These are phyloP conservation scores for Sparassis latifolia DNA, from an alignment of 1,284 basidiomycete species.

Conservation along the genomic window DNA sequence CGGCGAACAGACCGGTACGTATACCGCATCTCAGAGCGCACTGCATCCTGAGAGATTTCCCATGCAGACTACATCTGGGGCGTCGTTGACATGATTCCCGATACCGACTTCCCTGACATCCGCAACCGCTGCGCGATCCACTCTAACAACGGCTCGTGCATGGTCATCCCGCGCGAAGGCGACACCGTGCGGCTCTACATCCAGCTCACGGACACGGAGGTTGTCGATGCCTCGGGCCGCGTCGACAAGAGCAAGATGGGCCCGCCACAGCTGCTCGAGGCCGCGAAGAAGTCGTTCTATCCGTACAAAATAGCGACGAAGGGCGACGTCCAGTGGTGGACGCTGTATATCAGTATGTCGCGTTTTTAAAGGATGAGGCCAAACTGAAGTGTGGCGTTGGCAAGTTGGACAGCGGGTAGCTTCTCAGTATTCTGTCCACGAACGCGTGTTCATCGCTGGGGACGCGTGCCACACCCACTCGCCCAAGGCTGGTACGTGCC, in stretches of 20 bases:
- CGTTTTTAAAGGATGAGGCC: neutral
- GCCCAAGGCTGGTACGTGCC: conserved; percentile 45
- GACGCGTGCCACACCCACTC: conserved; percentile 84
- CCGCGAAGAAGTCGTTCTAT: conserved; percentile 57
- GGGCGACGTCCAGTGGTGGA: conserved; percentile 73
- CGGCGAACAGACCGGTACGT: conserved; percentile 62
- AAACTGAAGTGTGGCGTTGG: neutral
- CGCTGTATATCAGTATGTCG: conserved; percentile 53
- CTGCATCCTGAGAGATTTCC: neutral
- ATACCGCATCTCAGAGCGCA: neutral
- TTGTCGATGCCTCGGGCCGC: conserved; percentile 45
- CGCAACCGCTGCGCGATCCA: conserved; percentile 63
- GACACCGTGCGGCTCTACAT: conserved; percentile 73
- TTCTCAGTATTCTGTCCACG: conserved; percentile 54
- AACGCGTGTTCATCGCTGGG: conserved; percentile 77
- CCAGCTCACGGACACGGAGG: conserved; percentile 52
- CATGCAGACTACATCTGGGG: conserved; percentile 68
- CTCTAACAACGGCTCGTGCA: conserved; percentile 45
- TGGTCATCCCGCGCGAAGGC: conserved; percentile 74
- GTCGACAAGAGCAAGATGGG: conserved; percentile 57
- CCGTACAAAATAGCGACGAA: conserved; percentile 62
- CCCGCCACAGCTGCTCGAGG: conserved; percentile 57
- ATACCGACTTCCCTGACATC: conserved; percentile 79
- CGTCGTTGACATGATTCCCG: conserved; percentile 64
- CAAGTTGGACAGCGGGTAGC: conserved; percentile 74